Base-by-base conservation (phyloP, 2,329 filamentous ascomycete species). In the Parasarocladium wereldwijsianum region DNA sequence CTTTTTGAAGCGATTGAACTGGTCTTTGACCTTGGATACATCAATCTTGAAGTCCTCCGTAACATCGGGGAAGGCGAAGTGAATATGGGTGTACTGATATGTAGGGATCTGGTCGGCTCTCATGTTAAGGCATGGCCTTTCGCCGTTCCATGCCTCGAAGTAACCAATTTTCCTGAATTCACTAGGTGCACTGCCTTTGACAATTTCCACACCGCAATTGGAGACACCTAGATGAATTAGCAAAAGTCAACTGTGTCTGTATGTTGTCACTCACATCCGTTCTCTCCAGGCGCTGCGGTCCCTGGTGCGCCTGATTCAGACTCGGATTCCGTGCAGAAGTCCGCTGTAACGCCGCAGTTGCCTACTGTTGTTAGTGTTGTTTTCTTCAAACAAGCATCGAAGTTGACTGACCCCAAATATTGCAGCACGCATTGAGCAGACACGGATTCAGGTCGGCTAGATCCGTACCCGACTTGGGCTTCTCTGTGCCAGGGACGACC, bases 401-500 rank as follows among this genome's bases (percentile, higher is more conserved):
- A n/a, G n/a, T n/a, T n/a, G n/a, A n/a, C 27, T 58, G 48, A 1
- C 61, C 62, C 45, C 55, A 57, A 12, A 46, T 42, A 9, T 52
- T 48, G 37, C 57, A 60, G 38, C 55, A 59, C 1, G 47, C 51
- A 16, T 58, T 57, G 0, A 62, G 43, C 0, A 56, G 56, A 34
- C 64, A 68, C 0, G 51, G 56, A 35, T 66, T 68, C 5, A 67
- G 40, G 7, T 43, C 38, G 1, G 45, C 36, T 4, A 63, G 25
- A 12, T 46, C 40, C 10, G 40, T 49, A n/a, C 47, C 51, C 9
- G 45, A 39, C 0, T 40, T 11, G 0, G 58, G 52, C 8, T 39
- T 26, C 8, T 38, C 28, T 0, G 58, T 61, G 1, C 57, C 55
- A 4, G 51, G 49, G 1, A 54, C 47, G 25, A 54, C 47, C 1